A percentile compares a stretch with the other conserved stretches of the same genome.
Conservation (phyloP, 2,329 filamentous ascomycete genomes). For the Fusarium mexicanum region DNA sequence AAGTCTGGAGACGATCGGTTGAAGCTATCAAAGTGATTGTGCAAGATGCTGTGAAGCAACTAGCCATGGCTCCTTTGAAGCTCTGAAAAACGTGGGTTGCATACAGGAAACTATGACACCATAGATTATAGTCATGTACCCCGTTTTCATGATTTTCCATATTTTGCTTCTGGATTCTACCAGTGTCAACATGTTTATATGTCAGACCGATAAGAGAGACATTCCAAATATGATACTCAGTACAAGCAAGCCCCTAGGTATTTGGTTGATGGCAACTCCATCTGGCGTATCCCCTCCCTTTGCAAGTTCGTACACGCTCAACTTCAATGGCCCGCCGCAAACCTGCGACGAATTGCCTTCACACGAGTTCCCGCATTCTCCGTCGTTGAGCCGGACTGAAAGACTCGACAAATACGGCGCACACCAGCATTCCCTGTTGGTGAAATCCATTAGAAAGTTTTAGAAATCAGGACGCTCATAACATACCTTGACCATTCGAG, state of each 20-base stretch:
- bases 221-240: neutral
- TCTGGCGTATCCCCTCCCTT: conserved; percentile 6
- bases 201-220: neutral
- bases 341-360: conserved; percentile 61
- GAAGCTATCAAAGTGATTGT: conserved; percentile 59
- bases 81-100: conserved; percentile 47
- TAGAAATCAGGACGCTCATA: neutral
- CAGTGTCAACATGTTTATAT: neutral
- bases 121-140: conserved; percentile 22
- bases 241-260: neutral
- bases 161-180: too few relatives aligned
- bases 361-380: conserved; percentile 62
- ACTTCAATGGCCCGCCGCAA: conserved; percentile 63
- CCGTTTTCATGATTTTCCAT: neutral
- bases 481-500: conserved; percentile 62
- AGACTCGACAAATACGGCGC: conserved; percentile 59
- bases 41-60: conserved; percentile 63
- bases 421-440: conserved; percentile 68
- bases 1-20: conserved; percentile 59
- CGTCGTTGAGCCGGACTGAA: conserved; percentile 57
- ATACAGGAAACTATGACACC: neutral
- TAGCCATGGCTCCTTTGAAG: conserved; percentile 66
- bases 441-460: neutral
- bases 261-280: neutral
- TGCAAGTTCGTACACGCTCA: conserved; percentile 56